A percentile compares a stretch with the other conserved stretches of the same genome.
Evolutionary conservation across 2,329 filamentous ascomycete species (phyloP).

Genomic region (Bisporella sp.): DNA sequence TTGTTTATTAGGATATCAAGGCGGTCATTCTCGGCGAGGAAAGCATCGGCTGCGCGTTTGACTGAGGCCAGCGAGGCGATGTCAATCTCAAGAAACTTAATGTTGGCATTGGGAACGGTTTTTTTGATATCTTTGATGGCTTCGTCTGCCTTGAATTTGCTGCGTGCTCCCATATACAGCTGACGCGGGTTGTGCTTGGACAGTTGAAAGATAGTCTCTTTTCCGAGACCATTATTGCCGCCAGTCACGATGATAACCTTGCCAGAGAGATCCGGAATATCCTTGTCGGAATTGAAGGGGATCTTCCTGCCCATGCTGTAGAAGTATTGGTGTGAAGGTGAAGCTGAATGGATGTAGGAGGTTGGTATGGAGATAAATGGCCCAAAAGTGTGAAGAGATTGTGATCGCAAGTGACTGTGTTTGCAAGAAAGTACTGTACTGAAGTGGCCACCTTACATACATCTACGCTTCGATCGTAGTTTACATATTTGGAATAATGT

Average conservation of each 20-base stretch:
- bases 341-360: too few relatives aligned
- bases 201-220: constrained; percentile 32
- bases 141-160: constrained; percentile 28
- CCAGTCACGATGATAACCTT: constrained; percentile 34
- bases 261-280: constrained; percentile 30
- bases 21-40: constrained; percentile 28
- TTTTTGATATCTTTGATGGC: constrained; percentile 31
- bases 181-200: constrained; percentile 33
- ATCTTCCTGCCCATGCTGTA: neutral
- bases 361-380: too few relatives aligned
- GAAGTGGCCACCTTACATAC: too few relatives aligned
- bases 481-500: too few relatives aligned
- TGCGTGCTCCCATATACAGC: constrained; percentile 32
- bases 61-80: constrained; percentile 39
- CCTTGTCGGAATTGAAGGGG: constrained; percentile 9
- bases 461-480: too few relatives aligned
- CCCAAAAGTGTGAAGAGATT: too few relatives aligned
- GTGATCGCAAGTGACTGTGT: too few relatives aligned
- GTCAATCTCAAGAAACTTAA: constrained; percentile 25
- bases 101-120: constrained; percentile 9
- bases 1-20: constrained; percentile 41
- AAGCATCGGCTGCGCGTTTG: constrained; percentile 31
- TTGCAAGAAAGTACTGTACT: too few relatives aligned
- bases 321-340: too few relatives aligned
- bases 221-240: constrained; percentile 37